Percentiles rank a stretch among this genome's conserved stretches.
Evolutionary conservation across 352 stramenopile genomes (phyloP).

Genomic region (Phytophthora europaea): DNA sequence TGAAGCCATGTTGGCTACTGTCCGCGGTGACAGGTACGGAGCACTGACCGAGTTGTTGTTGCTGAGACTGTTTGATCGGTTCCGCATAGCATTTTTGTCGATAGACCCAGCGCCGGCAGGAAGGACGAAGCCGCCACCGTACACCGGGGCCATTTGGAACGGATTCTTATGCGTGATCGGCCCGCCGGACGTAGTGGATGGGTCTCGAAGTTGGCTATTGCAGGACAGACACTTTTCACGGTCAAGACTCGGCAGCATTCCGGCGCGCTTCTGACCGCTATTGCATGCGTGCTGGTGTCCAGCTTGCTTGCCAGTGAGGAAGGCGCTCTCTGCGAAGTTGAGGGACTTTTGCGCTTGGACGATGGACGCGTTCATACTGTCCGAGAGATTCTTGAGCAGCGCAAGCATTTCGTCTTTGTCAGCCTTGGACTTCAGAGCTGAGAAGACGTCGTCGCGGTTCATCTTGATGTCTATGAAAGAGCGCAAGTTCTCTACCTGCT

Average conservation of each 20-base stretch:
- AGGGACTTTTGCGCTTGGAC: conserved; percentile 70
- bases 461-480: conserved; percentile 92
- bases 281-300: conserved; percentile 52
- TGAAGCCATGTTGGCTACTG: conserved; percentile 28
- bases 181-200: conserved; percentile 24
- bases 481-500: conserved; percentile 88
- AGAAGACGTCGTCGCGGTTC: conserved; percentile 89
- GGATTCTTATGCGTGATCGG: conserved; percentile 70
- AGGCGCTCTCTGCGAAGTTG: conserved; percentile 74
- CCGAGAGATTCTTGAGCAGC: conserved; percentile 83
- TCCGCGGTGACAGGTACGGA: conserved; percentile 42
- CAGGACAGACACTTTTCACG: conserved; percentile 83
- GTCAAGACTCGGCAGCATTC: conserved; percentile 79
- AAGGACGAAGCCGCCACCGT: conserved; percentile 79
- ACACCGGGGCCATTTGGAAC: conserved; percentile 71
- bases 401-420: conserved; percentile 89
- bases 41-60: conserved; percentile 62
- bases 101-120: conserved; percentile 42
- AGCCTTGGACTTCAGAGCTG: conserved; percentile 85
- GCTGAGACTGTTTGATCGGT: conserved; percentile 35
- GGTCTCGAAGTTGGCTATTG: conserved; percentile 75
- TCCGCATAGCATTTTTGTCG: conserved; percentile 49
- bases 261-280: conserved; percentile 52
- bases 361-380: conserved; percentile 86
- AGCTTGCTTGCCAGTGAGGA: conserved; percentile 79